These are phyloP conservation scores for Monosporascus sp. DNA, from an alignment of 2,329 filamentous ascomycete species.

Conservation along the genomic window DNA sequence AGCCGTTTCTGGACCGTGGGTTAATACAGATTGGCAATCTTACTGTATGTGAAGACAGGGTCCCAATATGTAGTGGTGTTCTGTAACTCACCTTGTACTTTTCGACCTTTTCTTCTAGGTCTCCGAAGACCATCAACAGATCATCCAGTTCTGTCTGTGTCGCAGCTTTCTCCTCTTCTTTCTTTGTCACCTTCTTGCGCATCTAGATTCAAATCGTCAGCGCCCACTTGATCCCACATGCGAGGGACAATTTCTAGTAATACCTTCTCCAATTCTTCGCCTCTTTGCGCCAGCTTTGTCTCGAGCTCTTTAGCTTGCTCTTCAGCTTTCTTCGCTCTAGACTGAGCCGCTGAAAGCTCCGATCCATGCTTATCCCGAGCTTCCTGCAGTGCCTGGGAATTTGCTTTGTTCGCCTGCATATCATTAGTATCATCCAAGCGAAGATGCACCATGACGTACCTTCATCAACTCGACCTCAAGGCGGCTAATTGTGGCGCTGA, in stretches of 20 bases:
- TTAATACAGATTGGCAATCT: background rate
- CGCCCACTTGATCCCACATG: background rate
- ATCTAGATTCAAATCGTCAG: conserved; percentile 17
- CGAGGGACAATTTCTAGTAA: background rate
- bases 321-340: conserved; percentile 33
- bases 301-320: conserved; percentile 45
- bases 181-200: conserved; percentile 33
- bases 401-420: conserved; percentile 52
- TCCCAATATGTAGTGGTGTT: background rate
- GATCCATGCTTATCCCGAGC: conserved; percentile 44
- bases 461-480: conserved; percentile 60
- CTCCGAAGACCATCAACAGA: conserved; percentile 73
- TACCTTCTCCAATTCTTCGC: conserved; percentile 28
- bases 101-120: conserved; percentile 70
- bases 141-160: conserved; percentile 74
- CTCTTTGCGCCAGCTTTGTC: conserved; percentile 38
- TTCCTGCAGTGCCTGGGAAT: conserved; percentile 50
- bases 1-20: conserved; percentile 46
- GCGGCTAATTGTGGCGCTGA: conserved; percentile 39
- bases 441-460: conserved; percentile 29
- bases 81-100: conserved; percentile 63
- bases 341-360: conserved; percentile 18
- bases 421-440: conserved; percentile 11
- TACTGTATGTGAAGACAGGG: background rate
- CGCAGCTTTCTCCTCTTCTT: conserved; percentile 56